Base-by-base conservation (phyloP, 352 stramenopile genomes). In the Globisporangium polare region DNA sequence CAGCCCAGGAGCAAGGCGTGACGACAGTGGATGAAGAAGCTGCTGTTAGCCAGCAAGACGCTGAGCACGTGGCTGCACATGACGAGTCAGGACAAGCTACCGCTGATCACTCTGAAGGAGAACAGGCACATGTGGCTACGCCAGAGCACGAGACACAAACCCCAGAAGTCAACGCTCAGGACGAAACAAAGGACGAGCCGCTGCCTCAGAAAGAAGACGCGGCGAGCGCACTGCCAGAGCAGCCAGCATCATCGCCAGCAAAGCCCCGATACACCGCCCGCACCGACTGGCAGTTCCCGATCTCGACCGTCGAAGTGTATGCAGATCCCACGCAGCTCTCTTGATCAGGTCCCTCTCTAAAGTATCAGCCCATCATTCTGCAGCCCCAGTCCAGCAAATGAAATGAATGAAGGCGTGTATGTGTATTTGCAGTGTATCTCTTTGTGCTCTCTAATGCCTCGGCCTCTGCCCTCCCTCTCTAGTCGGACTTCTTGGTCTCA, bases 271-370 rank as follows among this genome's bases (percentile, higher is more conserved):
- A 82, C 69, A 77, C 72, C 10, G 78, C 72, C 15, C 71, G 78
- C 20, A 81, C 75, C 62, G 80, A 92, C 66, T 65, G 73, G 37
- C 71, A 77, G 43, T 92, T 94, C 58, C 85, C 85, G 12, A 91
- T 92, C 33, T 94, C 85, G 27, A 94, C 79, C 18, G 69, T 94
- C 39, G 74, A 70, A 31, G 78, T 92, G 37, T 62, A 87, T 47
- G 83, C 75, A 35, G 78, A 92, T 49, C 72, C 72, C 5, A 66
- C 60, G 3, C 57, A 78, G 49, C 26, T 66, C 17, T 66, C 60
- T 0, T 66, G 33, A 50, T 43, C 12, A 18, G 17, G 15, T n/a
- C n/a, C n/a, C 13, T 37, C 22, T 29, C 9, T 18, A 15, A 15
- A 31, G 22, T 15, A 26, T 20, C 26, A n/a, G n/a, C 18, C 46